phyloP scores from a whole-genome alignment of 2,329 filamentous ascomycete species.

The Aspergillus fischeri region DNA sequence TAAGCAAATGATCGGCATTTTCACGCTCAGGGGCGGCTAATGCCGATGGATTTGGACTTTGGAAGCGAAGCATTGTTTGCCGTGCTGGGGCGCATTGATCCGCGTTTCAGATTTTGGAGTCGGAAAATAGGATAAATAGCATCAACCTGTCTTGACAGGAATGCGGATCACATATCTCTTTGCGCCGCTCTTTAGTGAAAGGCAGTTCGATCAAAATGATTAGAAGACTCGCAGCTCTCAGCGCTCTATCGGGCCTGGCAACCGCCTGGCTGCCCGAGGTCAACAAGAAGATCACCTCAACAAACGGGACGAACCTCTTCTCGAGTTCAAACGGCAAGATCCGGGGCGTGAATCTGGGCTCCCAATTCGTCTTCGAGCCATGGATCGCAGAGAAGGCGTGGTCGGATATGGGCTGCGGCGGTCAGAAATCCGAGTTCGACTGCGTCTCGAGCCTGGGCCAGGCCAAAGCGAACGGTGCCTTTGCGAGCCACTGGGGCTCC shows the following conservation, averaged over 20 bases:
- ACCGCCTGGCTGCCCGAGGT: slow-evolving; percentile 24
- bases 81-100: not conserved
- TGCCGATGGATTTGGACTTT: not conserved
- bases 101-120: not conserved
- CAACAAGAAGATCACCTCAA: slow-evolving; percentile 22
- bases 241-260: not conserved
- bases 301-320: slow-evolving; percentile 24
- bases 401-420: slow-evolving; percentile 46
- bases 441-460: slow-evolving; percentile 50
- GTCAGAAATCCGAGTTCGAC: slow-evolving; percentile 50
- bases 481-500: slow-evolving; percentile 48
- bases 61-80: not conserved
- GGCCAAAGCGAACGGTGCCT: slow-evolving; percentile 43
- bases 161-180: not conserved
- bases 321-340: slow-evolving; percentile 37
- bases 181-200: not conserved
- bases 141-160: not conserved
- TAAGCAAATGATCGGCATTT: not conserved
- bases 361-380: slow-evolving; percentile 51
- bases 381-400: slow-evolving; percentile 50
- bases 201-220: not conserved
- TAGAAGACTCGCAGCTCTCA: not conserved
- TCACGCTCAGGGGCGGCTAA: not conserved
- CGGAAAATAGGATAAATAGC: not conserved
- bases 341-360: slow-evolving; percentile 54